Evolutionary conservation across 352 stramenopile genomes (phyloP).

Genomic region (Globisporangium nunn): DNA sequence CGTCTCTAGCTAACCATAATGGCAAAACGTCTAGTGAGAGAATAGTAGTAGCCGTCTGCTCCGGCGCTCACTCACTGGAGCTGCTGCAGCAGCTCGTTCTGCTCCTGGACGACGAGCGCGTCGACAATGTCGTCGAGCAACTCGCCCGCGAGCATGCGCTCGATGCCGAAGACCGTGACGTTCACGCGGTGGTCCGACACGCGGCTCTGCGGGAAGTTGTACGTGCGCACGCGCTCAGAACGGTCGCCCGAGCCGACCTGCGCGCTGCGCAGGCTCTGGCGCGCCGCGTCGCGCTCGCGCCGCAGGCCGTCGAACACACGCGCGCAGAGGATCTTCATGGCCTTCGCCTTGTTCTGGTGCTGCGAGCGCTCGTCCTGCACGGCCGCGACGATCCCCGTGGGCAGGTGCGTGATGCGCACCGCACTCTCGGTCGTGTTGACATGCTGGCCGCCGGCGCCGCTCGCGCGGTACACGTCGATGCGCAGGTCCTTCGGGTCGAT

Average conservation of each 20-base stretch:
- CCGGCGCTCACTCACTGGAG: conserved; percentile 28
- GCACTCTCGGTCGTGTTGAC: conserved; percentile 99
- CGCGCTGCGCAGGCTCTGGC: conserved; percentile 54
- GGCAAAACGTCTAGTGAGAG: too few relatives aligned
- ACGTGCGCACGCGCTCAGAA: conserved; percentile 97
- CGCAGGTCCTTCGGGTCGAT: conserved; percentile 94
- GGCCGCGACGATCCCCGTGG: conserved; percentile 88
- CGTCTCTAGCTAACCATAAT: too few relatives aligned
- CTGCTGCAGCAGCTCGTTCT: conserved; percentile 69
- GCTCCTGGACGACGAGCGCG: conserved; percentile 64
- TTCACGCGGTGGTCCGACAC: conserved; percentile 95
- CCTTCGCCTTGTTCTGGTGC: conserved; percentile 98
- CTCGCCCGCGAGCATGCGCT: conserved; percentile 86
- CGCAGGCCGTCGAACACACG: conserved; percentile 95
- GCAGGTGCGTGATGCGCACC: conserved; percentile 95
- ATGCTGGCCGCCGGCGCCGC: conserved; percentile 96
- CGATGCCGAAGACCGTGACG: conserved; percentile 84
- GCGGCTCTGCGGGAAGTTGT: conserved; percentile 97
- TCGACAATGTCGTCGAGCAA: conserved; percentile 89
- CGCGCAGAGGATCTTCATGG: conserved; percentile 95
- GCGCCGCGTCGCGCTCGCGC: conserved; percentile 43
- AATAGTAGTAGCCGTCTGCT: too few relatives aligned
- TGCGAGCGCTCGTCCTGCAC: conserved; percentile 95
- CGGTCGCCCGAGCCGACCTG: conserved; percentile 95
- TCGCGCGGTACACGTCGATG: conserved; percentile 96